Base-by-base conservation (phyloP, 108 stramenopile species). In the Schizochytrium sp. region DNA sequence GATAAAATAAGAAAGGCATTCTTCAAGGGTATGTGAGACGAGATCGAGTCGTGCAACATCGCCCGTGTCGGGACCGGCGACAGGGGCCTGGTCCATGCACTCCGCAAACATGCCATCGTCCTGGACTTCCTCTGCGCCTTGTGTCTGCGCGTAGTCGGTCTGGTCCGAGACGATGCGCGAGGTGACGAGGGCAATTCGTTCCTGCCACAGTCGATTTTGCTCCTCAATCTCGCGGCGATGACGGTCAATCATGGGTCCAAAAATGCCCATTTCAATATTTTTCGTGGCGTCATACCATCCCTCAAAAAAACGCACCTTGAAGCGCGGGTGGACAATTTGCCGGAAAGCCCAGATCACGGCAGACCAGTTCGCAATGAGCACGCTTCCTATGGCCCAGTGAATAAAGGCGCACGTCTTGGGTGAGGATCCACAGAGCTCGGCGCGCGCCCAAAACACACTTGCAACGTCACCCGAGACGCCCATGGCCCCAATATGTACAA, bases 241-340 rank as follows among this genome's bases (percentile, higher is more conserved):
- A 12, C 45, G 76, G 25, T 47, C 76, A 23, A 83, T 83, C 19
- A 83, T 83, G 6, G 76, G 76, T 19, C 76, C 76, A 45, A 83
- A 83, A 34, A 83, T 47, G 4, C 51, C 76, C 76, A 83, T 47
- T 83, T 83, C 48, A 2, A 83, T 47, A 53, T 83, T 47, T 28
- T 83, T 83, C 43, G 48, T 83, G n/a, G 76, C 76, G 28, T 83
- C 76, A 23, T 83, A 83, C 76, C 76, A 83, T 53, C 76, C 76
- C 51, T 83, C 76, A 34, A 83, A 83, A 4, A 83, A 83, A 4
- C 76, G 45, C 6, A 83, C 48, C 25, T 53, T 47, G 76, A 83
- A 83, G 76, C 51, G 51, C n/a, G 76, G 76, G 51, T 83, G 76
- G 1, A 83, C 76, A 12, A 83, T 53, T 45, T 83, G 76, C 10